Evolutionary conservation across 1,139 yeast species (phyloP), one percentile per base, ranked within the genome.

Genomic region (Arxiozyma slooffiae): DNA sequence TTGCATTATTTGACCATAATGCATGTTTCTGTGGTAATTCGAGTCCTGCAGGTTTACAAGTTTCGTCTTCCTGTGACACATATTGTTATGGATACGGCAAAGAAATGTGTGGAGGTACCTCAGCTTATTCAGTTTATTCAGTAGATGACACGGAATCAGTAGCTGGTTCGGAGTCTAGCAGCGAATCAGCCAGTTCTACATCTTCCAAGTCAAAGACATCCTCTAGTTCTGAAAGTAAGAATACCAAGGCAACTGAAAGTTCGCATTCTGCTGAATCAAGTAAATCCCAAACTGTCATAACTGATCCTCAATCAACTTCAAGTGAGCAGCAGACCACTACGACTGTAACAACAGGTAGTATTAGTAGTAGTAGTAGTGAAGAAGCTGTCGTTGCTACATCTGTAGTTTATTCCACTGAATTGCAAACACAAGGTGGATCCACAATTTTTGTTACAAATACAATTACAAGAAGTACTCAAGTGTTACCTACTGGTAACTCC

Each of bases 1-100:
- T 79, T 55, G 87, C 85, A 16, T 53, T 81, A 39, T 67, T 64
- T 26, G 61, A 72, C 46, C 83, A 82, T 46, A 62, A 69, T 46
- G 66, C 67, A 34, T 81, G 87, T 62, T 77, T 72, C 60, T 81
- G 87, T 65, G 79, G 82, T 52, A 61, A 65, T 47, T 51, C 67
- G 1, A 60, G 64, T 44, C 85, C 85, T 11, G 53, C 52, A 34
- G 38, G 41, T n/a, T 37, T 44, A 14, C 17, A 57, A 1, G 52
- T 70, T 14, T 70, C 60, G 2, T 43, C 47, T 24, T 45, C 55
- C 4, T 71, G 75, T 57, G 51, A 60, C 45, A 50, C 63, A 2
- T 36, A 52, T 23, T 72, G 75, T 58, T 56, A 44, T 45, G 75
- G 75, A n/a, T 71, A 61, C 47, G 56, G 60, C 1, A 17, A 45